Base-by-base conservation (phyloP, 352 stramenopile genomes). In the Phytophthora syringae region DNA sequence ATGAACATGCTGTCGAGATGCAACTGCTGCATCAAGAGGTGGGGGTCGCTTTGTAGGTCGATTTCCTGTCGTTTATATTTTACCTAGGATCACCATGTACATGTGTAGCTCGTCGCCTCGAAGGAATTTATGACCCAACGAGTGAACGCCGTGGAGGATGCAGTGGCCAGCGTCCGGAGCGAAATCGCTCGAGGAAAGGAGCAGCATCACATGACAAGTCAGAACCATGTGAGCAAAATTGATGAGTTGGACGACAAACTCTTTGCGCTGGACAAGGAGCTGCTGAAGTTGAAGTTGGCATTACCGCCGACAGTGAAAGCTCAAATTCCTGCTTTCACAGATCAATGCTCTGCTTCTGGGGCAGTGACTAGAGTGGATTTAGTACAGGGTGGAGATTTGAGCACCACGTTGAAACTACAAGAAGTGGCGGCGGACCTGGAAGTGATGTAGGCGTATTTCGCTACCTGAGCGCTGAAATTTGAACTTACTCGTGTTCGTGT, bases 241-340 rank as follows among this genome's bases (percentile, higher is more conserved):
- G 50, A 67, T 1, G 76, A 79, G 2, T 51, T 92, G 20, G 79
- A 90, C 40, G 80, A 89, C 28, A 86, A 84, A 30, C 39, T 90
- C 1, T 89, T 92, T 52, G 34, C 39, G 1, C 39, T 90, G 27
- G 81, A 92, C 54, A 92, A 90, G 56, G 81, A 89, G 40, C 34
- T 90, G 16, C 81, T 92, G 25, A 86, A 81, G 56, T 20, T 89
- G 34, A 89, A 89, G 50, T 70, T 92, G 32, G 67, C 65, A 20
- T 50, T 90, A 0, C 83, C 83, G 36, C 74, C 77, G n/a, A 71
- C 67, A 0, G 47, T 81, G 25, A 75, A 74, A 15, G 71, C 77
- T 1, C 72, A 86, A 40, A 50, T 84, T 15, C 49, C 68, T 20
- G 43, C 55, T 12, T 72, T 72, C 47, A 59, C 51, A 12, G 58